These are phyloP conservation scores for Oropetium thomaeum DNA, from an alignment of 176 grass and related monocot species.

Conservation along the genomic window DNA sequence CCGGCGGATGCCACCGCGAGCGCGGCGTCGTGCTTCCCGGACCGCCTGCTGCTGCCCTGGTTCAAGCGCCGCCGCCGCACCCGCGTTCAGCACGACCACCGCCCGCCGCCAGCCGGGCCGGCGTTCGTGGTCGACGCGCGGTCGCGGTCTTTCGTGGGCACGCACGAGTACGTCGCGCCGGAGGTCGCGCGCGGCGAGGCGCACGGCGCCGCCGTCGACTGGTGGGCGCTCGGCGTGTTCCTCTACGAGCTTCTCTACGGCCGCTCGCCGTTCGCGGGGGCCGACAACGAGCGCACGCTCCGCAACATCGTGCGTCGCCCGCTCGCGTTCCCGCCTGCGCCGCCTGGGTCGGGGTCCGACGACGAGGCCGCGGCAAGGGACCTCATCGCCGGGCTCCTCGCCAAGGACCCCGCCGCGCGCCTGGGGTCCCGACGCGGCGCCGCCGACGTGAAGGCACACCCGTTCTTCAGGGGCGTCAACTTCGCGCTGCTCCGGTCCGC, in stretches of 20 bases:
- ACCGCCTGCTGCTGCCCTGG: conserved; percentile 38
- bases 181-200: conserved; percentile 61
- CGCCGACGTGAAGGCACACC: conserved; percentile 71
- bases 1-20: too few species aligned
- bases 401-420: conserved; percentile 58
- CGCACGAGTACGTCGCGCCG: conserved; percentile 84
- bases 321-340: conserved; percentile 43
- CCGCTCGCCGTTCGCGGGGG: conserved; percentile 68
- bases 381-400: conserved; percentile 60
- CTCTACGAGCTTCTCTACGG: conserved; percentile 84
- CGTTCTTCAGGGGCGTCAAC: conserved; percentile 70
- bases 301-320: conserved; percentile 67
- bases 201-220: conserved; percentile 91
- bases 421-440: conserved; percentile 64
- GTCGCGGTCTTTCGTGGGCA: conserved; percentile 86
- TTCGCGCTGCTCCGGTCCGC: conserved; percentile 66
- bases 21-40: conserved; percentile 53
- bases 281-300: conserved; percentile 58
- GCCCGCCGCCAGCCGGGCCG: not conserved
- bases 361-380: conserved; percentile 41
- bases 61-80: not conserved
- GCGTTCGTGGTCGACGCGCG: conserved; percentile 65
- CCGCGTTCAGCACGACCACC: too few species aligned
- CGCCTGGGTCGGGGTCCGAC: not conserved
- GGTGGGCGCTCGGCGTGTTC: conserved; percentile 94